Evolutionary conservation across 495 filamentous ascomycete species (phyloP).

Genomic region (Trypethelium eluteriae): DNA sequence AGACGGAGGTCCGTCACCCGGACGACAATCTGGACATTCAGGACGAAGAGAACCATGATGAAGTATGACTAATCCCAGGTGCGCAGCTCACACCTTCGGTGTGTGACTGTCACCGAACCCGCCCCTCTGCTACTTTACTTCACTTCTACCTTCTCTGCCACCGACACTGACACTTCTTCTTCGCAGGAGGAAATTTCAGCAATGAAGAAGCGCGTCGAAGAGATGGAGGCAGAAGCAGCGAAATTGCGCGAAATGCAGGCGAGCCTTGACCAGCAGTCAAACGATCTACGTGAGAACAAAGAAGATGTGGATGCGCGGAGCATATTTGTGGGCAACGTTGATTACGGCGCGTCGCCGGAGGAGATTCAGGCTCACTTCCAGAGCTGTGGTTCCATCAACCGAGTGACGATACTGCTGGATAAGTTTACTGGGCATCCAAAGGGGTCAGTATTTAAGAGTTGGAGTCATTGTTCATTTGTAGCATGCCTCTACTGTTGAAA

Average conservation of each 20-base stretch:
- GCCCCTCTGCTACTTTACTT: neutral
- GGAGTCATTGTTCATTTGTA: constrained; percentile 22
- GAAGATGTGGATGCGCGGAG: constrained; percentile 93
- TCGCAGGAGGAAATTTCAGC: constrained; percentile 84
- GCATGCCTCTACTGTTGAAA: constrained; percentile 11
- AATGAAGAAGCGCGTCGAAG: constrained; percentile 95
- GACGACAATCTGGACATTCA: constrained; percentile 28
- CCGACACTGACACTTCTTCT: constrained; percentile 22
- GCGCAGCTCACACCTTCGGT: neutral
- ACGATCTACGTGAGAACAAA: constrained; percentile 80
- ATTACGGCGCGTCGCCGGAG: constrained; percentile 95
- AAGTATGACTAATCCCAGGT: constrained; percentile 17
- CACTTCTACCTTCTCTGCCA: neutral
- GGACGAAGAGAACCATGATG: constrained; percentile 30
- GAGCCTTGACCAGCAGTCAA: constrained; percentile 71
- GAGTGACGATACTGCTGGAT: constrained; percentile 94
- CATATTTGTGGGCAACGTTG: constrained; percentile 98
- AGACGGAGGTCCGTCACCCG: constrained; percentile 14
- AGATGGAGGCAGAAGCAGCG: constrained; percentile 97
- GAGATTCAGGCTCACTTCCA: constrained; percentile 99
- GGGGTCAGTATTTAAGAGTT: constrained; percentile 58
- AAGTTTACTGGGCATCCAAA: constrained; percentile 98
- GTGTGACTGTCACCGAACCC: neutral
- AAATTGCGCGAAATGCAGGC: constrained; percentile 97
- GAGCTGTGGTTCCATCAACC: constrained; percentile 94